Evolutionary conservation across 2,329 filamentous ascomycete genomes (phyloP), one percentile per base, ranked within the genome.

Genomic region (Hawksworthiomyces lignivorus): DNA sequence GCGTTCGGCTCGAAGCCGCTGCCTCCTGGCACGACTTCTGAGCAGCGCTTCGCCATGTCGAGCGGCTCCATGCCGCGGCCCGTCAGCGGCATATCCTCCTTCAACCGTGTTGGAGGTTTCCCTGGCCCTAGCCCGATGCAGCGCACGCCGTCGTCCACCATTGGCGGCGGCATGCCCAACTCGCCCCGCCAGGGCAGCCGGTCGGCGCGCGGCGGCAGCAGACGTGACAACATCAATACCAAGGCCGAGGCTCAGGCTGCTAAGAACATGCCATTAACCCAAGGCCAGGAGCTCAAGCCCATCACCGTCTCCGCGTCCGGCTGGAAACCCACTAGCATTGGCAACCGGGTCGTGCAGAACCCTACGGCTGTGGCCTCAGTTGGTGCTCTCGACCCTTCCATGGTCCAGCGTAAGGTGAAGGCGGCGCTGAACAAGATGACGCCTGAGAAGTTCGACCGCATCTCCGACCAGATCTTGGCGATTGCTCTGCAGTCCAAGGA

Each of bases 351-450:
- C 24, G 56, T 58, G 29, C 59, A 61, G 22, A 48, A 60, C 38
- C 62, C 68, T 29, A 48, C 64, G 32, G 60, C 63, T 28, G 59
- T 63, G 44, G 56, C 65, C 43, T 64, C 69, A 49, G 61, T 69
- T 8, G 68, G 69, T 38, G 74, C 86, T 54, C 77, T 97, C 68
- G 80, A 94, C 51, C 90, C 92, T 19, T 87, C 90, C 55, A 80
- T 92, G 72, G 92, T 98, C 45, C 92, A 98, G 70, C 83, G 90
- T 54, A 98, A 98, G 81, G 92, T 98, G 62, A 98, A 98, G 81
- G 84, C 88, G 50, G 86, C 86, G 48, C 72, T 98, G 56, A 98
- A 98, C 80, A 98, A 98, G 83, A 97, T 98, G 92, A 97, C 92
- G 0, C 92, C 92, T 0, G 92, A 98, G 68, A 98, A 97, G 60